These are phyloP conservation scores for Biancaea sappan DNA, from an alignment of 306 rosid genomes.

Conservation along the genomic window DNA sequence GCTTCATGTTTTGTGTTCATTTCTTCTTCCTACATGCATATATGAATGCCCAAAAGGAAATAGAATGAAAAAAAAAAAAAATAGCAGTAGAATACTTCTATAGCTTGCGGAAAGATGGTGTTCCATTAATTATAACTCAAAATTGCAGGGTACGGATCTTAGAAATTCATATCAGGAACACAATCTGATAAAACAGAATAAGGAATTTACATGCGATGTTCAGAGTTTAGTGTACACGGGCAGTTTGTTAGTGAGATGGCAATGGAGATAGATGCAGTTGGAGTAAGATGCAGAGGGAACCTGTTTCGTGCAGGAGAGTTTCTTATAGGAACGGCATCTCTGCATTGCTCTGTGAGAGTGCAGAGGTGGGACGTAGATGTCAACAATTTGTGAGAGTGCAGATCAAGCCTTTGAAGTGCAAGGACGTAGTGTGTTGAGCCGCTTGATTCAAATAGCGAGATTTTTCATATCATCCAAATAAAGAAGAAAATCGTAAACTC, in stretches of 20 bases:
- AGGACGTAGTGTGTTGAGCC: too few species aligned
- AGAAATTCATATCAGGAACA: constrained; percentile 23
- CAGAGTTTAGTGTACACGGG: constrained; percentile 40
- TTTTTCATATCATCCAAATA: too few species aligned
- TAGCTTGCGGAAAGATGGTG: constrained; percentile 20
- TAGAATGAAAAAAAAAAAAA: not conserved
- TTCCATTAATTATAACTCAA: constrained; percentile 24
- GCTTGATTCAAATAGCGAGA: too few species aligned
- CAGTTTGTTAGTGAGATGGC: constrained; percentile 48
- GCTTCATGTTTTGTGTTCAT: not conserved
- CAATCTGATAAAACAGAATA: constrained; percentile 27
- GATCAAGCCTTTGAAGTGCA: too few species aligned
- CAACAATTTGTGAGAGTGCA: too few species aligned
- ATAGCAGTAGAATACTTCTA: constrained; percentile 24
- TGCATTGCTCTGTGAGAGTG: constrained; percentile 50
- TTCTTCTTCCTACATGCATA: not conserved
- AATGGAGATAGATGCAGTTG: constrained; percentile 59
- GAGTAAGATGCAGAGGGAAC: constrained; percentile 48
- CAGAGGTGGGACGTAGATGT: too few species aligned
- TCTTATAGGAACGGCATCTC: constrained; percentile 33
- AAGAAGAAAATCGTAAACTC: too few species aligned
- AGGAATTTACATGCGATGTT: constrained; percentile 39
- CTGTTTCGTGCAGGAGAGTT: constrained; percentile 44
- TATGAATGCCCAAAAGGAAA: not conserved
- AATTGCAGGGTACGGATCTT: constrained; percentile 35